Base-by-base conservation (phyloP, 176 grass and related monocot species). In the Otatea glauca region DNA sequence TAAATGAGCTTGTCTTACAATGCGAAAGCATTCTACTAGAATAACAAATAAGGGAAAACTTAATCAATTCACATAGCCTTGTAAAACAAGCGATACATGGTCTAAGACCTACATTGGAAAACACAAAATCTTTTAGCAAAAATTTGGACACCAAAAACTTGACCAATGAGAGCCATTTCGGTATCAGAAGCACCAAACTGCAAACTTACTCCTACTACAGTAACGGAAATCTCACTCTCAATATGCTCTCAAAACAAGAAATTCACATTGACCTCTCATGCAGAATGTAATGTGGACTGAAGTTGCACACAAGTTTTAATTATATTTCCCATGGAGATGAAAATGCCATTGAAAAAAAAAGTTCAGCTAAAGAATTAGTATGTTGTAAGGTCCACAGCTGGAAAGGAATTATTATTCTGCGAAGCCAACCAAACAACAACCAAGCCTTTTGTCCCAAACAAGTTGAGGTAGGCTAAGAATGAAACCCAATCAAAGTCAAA, bases 61-160 rank as follows among this genome's bases (percentile, higher is more conserved):
- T 15, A 35, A 72, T 53, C 16, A 32, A 18, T 53, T 74, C 47
- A 35, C 48, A 21, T 2, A 34, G 4, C 16, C 16, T 51, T 4
- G 5, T 35, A 9, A 37, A 21, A 10, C 9, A 50, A 18, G 27
- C 15, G 14, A 13, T 27, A 27, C n/a, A 21, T 77, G 20, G 68
- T 48, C 69, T 80, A 72, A 65, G 20, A 71, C 41, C 21, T 54
- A 53, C 59, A 74, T 6, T 67, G 37, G 44, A 59, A 77, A 42
- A 49, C 64, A 83, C 37, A 9, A 0, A 49, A 64, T 71, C 24
- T 42, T 68, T 55, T 20, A 23, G 23, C 23, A 41, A 70, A 76
- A 25, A 20, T 14, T 42, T 24, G 20, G 59, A 81, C 27, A 72
- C 17, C 37, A 76, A 48, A 5, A 50, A 20, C 20, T 18, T 37